phyloP scores from a whole-genome alignment of 805 yeast genomes.

The Pichia cabralensis region DNA sequence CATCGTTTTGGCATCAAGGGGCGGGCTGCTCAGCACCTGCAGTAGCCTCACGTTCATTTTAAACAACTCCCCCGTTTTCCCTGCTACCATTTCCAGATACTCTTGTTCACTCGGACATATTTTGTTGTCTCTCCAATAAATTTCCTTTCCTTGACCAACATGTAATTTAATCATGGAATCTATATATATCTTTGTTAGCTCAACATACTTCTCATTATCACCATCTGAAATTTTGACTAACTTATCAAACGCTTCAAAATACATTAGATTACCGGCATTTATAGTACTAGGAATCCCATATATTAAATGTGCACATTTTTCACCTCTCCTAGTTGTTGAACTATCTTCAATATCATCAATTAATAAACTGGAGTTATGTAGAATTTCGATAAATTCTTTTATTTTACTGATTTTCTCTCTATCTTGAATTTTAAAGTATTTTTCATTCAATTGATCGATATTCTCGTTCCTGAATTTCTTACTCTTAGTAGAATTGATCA shows the following conservation, averaged over 20 bases:
- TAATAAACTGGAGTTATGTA: constrained; percentile 58
- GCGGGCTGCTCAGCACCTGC: no score
- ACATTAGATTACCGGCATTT: constrained; percentile 75
- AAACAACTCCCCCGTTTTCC: constrained; percentile 85
- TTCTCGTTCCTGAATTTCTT: constrained; percentile 43
- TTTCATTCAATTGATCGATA: no score
- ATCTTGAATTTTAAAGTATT: no score
- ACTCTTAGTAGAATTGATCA: no score
- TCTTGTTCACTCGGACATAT: constrained; percentile 50
- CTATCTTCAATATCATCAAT: constrained; percentile 87
- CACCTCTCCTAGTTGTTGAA: constrained; percentile 63
- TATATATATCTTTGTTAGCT: constrained; percentile 32
- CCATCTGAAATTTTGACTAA: constrained; percentile 25
- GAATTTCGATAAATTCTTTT: constrained; percentile 40
- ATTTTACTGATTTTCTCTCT: no score
- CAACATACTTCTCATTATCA: constrained; percentile 7
- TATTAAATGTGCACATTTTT: constrained; percentile 66
- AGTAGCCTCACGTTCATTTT: constrained; percentile 63
- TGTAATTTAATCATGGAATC: constrained; percentile 77
- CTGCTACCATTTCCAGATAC: constrained; percentile 72
- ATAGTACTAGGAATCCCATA: constrained; percentile 76
- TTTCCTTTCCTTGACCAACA: constrained; percentile 83
- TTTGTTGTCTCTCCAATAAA: constrained; percentile 73
- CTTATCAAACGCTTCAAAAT: constrained; percentile 57
- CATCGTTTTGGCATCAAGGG: no score